These are phyloP conservation scores for Leptodermis oblonga DNA, from an alignment of 257 asterid genomes.

Conservation along the genomic window DNA sequence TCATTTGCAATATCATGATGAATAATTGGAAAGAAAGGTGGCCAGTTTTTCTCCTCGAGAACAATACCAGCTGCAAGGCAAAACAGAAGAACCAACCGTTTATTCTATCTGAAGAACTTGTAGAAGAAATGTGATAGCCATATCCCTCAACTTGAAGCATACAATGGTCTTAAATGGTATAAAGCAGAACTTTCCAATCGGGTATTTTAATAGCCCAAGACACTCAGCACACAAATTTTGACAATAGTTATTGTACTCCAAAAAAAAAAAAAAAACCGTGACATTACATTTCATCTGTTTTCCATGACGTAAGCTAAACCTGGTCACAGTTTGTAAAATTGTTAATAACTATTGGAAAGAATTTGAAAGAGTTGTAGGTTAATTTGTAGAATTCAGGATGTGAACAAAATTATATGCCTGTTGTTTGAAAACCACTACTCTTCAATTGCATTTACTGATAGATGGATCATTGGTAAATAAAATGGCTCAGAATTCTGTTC, in stretches of 20 bases:
- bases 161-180: not conserved
- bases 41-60: conserved; percentile 87
- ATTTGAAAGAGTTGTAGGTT: not conserved
- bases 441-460: not conserved
- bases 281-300: not conserved
- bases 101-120: not conserved
- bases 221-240: not conserved
- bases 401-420: not conserved
- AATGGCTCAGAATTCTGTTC: not conserved
- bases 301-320: not conserved
- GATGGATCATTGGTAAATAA: not conserved
- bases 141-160: not conserved
- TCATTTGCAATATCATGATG: conserved; percentile 94
- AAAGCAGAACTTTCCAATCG: not conserved
- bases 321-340: not conserved
- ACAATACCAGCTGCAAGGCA: conserved; percentile 62
- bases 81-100: conserved; percentile 17
- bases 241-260: not conserved
- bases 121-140: not conserved
- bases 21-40: conserved; percentile 91
- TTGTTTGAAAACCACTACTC: not conserved
- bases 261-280: too few species aligned
- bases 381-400: not conserved
- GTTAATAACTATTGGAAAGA: not conserved
- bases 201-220: not conserved